phyloP scores from a whole-genome alignment of 257 asterid species.

The Solanum habrochaites region DNA sequence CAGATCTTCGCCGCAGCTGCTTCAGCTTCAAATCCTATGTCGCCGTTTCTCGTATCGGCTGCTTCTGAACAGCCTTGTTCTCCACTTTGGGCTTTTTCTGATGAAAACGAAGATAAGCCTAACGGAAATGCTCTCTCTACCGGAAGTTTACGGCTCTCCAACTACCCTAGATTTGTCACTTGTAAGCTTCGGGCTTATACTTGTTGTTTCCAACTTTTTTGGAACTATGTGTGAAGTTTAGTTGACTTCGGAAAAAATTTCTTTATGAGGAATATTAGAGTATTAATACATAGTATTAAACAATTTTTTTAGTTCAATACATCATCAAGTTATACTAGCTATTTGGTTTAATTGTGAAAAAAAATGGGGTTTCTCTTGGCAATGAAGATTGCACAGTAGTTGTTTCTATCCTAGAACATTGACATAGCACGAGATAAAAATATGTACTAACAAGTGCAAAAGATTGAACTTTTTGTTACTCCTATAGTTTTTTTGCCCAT shows the following conservation, averaged over 20 bases:
- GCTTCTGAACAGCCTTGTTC: slow-evolving; percentile 63
- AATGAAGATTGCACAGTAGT: not conserved
- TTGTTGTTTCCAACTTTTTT: not conserved
- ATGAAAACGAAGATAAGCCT: slow-evolving; percentile 30
- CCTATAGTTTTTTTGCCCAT: not conserved
- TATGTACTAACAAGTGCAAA: not conserved
- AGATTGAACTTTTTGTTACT: not conserved
- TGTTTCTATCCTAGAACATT: not conserved
- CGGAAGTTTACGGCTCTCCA: slow-evolving; percentile 27
- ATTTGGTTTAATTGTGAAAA: not conserved
- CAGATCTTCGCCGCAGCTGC: slow-evolving; percentile 51
- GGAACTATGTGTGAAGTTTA: not conserved
- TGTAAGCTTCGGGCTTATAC: slow-evolving; percentile 24
- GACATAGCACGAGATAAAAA: not conserved
- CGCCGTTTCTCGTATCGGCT: slow-evolving; percentile 30
- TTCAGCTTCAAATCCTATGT: slow-evolving; percentile 15
- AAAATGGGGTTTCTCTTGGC: not conserved
- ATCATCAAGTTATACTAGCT: not conserved
- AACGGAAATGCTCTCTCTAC: slow-evolving; percentile 4
- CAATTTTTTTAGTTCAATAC: not conserved
- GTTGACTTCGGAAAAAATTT: not conserved
- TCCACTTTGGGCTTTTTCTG: slow-evolving; percentile 76
- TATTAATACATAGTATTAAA: not conserved
- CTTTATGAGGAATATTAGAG: not conserved
- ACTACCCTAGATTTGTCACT: slow-evolving; percentile 30